Evolutionary conservation across 1,284 basidiomycete species (phyloP).

Genomic region (Austroboletus niveus): DNA sequence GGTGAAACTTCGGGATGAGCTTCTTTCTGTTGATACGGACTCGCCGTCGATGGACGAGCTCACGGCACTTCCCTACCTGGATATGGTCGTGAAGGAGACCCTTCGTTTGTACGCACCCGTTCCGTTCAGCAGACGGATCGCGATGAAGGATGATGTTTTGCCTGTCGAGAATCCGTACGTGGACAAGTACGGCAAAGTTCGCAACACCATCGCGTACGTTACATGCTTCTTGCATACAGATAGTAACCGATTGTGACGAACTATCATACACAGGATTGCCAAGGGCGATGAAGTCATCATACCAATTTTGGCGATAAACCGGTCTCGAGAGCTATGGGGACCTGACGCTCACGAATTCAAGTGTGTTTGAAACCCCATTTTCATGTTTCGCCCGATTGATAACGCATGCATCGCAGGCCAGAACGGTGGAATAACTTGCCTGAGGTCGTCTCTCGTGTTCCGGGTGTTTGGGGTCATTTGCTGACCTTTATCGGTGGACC

Average conservation of each 20-base stretch:
- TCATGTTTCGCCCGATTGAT: background rate
- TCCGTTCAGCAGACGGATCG: background rate
- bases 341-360: background rate
- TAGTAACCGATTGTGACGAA: background rate
- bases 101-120: background rate
- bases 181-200: background rate
- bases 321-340: background rate
- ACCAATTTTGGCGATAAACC: background rate
- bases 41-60: slow-evolving; percentile 60
- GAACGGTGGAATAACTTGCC: background rate
- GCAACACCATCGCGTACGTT: background rate
- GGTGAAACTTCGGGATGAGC: slow-evolving; percentile 66
- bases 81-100: background rate
- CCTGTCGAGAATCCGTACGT: background rate
- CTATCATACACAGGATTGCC: background rate
- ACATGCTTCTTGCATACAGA: background rate
- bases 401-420: background rate
- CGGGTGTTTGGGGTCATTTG: background rate
- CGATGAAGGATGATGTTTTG: background rate
- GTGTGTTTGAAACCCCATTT: background rate
- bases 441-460: background rate
- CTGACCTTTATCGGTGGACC: background rate
- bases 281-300: background rate
- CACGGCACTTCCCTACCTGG: slow-evolving; percentile 48
- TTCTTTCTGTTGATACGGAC: slow-evolving; percentile 46